A percentile compares a stretch with the other conserved stretches of the same genome.
Evolutionary conservation across 2,329 filamentous ascomycete genomes (phyloP).

Genomic region (Fusarium sp.): DNA sequence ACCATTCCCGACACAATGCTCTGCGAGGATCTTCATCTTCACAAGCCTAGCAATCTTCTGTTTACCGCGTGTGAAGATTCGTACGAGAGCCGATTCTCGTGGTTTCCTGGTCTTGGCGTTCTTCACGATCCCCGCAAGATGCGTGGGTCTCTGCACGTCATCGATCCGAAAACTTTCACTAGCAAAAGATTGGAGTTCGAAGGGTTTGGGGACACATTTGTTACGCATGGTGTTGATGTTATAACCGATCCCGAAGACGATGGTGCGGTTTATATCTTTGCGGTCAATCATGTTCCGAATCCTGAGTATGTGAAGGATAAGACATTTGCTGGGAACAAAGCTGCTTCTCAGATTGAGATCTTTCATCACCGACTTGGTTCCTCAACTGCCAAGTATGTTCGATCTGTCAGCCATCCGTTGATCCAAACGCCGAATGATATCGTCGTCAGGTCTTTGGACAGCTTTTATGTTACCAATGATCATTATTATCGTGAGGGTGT

Average conservation of each 20-base stretch:
- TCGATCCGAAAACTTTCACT: slow-evolving; percentile 57
- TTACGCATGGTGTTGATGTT: slow-evolving; percentile 71
- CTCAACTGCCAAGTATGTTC: slow-evolving; percentile 57
- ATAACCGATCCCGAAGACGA: slow-evolving; percentile 58
- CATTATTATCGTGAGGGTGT: slow-evolving; percentile 63
- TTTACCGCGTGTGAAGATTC: slow-evolving; percentile 68
- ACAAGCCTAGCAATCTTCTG: slow-evolving; percentile 58
- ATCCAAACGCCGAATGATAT: slow-evolving; percentile 70
- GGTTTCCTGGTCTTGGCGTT: slow-evolving; percentile 62
- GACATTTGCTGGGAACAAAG: slow-evolving; percentile 47
- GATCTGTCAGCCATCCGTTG: slow-evolving; percentile 63
- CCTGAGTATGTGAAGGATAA: slow-evolving; percentile 49
- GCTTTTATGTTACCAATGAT: slow-evolving; percentile 70
- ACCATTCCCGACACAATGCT: slow-evolving; percentile 63
- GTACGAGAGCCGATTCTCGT: slow-evolving; percentile 55
- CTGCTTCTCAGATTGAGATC: slow-evolving; percentile 66
- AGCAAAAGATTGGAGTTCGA: slow-evolving; percentile 54
- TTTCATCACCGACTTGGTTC: slow-evolving; percentile 65
- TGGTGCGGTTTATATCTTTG: slow-evolving; percentile 66
- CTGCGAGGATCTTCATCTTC: slow-evolving; percentile 71
- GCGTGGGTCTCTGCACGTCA: slow-evolving; percentile 61
- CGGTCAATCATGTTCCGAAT: slow-evolving; percentile 68
- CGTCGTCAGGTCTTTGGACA: slow-evolving; percentile 56
- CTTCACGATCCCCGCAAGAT: slow-evolving; percentile 55
- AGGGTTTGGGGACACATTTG: slow-evolving; percentile 63